phyloP scores from a whole-genome alignment of 2,329 filamentous ascomycete species.

The Nothophoma quercina region DNA sequence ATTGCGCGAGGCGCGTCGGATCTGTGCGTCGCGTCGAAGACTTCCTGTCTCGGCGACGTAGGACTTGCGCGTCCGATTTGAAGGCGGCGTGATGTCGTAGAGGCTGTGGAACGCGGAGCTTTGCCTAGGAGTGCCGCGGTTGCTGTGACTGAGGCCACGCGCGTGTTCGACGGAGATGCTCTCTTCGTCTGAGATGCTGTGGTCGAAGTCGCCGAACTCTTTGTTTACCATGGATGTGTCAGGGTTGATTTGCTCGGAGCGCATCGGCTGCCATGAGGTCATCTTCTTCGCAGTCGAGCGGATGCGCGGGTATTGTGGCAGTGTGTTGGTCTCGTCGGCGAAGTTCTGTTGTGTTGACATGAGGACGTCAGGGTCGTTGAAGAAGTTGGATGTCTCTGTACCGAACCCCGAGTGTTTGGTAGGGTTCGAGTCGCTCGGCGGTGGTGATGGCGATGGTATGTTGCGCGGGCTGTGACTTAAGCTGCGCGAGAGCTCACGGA shows the following conservation, averaged over 20 bases:
- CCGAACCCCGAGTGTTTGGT: constrained; percentile 42
- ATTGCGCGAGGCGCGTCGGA: constrained; percentile 54
- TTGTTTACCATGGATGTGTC: constrained; percentile 51
- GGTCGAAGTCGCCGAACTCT: constrained; percentile 52
- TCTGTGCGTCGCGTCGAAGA: constrained; percentile 55
- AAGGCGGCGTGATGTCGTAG: constrained; percentile 57
- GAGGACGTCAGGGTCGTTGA: constrained; percentile 46
- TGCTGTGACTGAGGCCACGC: constrained; percentile 56
- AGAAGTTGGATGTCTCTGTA: constrained; percentile 37
- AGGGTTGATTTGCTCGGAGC: constrained; percentile 43
- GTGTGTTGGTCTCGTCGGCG: constrained; percentile 45
- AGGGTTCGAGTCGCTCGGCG: constrained; percentile 48
- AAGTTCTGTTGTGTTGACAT: constrained; percentile 51
- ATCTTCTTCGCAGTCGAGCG: constrained; percentile 50
- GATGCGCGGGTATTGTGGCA: constrained; percentile 44
- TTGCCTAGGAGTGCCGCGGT: constrained; percentile 52
- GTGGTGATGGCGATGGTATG: constrained; percentile 39
- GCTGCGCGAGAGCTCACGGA: constrained; percentile 48
- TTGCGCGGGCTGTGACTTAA: constrained; percentile 44
- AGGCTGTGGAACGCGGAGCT: constrained; percentile 61
- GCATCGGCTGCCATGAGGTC: constrained; percentile 47
- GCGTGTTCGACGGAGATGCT: constrained; percentile 65
- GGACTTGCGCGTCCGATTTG: constrained; percentile 46
- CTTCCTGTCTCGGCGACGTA: constrained; percentile 43
- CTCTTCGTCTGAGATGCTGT: constrained; percentile 53